phyloP scores from a whole-genome alignment of 2,329 filamentous ascomycete species.

The Blastomyces emzantsi region DNA sequence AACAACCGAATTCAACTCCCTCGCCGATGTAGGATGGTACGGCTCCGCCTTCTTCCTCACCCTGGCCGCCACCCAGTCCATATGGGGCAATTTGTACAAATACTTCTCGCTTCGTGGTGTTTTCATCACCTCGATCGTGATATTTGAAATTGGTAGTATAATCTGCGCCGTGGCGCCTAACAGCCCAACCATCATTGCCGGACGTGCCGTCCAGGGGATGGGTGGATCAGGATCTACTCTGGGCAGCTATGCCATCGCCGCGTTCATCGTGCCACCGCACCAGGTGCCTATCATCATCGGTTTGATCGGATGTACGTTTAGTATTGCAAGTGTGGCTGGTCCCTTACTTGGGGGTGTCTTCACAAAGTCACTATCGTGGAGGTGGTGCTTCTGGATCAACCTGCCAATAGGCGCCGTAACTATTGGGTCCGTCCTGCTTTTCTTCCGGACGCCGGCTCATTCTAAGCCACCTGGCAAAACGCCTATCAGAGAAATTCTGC shows the following conservation, averaged over 20 bases:
- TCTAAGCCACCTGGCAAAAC: slow-evolving; percentile 14
- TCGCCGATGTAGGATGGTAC: slow-evolving; percentile 57
- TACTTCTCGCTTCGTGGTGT: slow-evolving; percentile 30
- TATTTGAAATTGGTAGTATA: slow-evolving; percentile 34
- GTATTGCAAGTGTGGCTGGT: slow-evolving; percentile 28
- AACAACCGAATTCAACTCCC: slow-evolving; percentile 38
- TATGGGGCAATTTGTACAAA: slow-evolving; percentile 31
- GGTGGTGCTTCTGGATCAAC: slow-evolving; percentile 39
- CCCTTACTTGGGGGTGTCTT: slow-evolving; percentile 39
- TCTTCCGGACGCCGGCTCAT: slow-evolving; percentile 23
- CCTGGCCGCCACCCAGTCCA: slow-evolving; percentile 27
- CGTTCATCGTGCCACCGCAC: slow-evolving; percentile 39
- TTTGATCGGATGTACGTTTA: slow-evolving; percentile 34
- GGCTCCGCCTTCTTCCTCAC: slow-evolving; percentile 40
- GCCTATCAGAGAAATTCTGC: slow-evolving; percentile 23
- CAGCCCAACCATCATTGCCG: slow-evolving; percentile 28
- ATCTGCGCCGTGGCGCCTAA: slow-evolving; percentile 30
- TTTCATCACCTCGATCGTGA: slow-evolving; percentile 26
- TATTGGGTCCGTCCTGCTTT: slow-evolving; percentile 37
- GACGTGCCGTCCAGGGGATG: slow-evolving; percentile 30
- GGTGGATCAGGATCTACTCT: slow-evolving; percentile 31
- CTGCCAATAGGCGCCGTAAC: slow-evolving; percentile 25
- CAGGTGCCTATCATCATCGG: slow-evolving; percentile 30
- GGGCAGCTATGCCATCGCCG: slow-evolving; percentile 22
- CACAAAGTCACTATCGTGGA: slow-evolving; percentile 35